phyloP scores from a whole-genome alignment of 2,329 filamentous ascomycete species.

The Arthrobotrys iridis region DNA sequence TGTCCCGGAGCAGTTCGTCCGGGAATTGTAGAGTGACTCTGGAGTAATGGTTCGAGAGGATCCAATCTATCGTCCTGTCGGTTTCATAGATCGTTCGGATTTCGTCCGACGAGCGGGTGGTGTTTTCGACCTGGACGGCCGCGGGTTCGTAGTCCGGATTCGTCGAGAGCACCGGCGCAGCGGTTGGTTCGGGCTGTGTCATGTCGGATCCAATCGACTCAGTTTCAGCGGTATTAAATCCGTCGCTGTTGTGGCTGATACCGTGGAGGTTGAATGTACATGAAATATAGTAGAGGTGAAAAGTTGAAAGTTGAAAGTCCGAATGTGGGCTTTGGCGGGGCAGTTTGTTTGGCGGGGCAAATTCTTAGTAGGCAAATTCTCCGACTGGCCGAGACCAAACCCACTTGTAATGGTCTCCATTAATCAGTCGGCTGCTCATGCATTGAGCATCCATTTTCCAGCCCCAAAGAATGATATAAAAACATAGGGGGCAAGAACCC shows the following conservation, averaged over 20 bases:
- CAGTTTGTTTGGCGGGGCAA: constrained; percentile 33
- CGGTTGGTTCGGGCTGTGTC: constrained; percentile 46
- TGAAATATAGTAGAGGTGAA: not conserved
- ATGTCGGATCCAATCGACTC: constrained; percentile 8
- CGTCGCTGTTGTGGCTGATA: not conserved
- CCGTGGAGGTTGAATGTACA: too few species aligned
- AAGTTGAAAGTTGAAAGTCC: not conserved
- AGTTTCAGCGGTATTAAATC: not conserved
- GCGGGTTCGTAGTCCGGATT: constrained; percentile 45
- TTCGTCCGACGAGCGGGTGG: constrained; percentile 71
- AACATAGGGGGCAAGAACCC: not conserved
- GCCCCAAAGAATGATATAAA: not conserved
- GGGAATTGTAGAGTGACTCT: constrained; percentile 94
- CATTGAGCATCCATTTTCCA: too few species aligned
- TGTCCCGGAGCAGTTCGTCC: constrained; percentile 88
- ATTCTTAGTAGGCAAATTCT: constrained; percentile 28
- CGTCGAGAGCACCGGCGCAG: constrained; percentile 37
- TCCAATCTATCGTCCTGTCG: constrained; percentile 77
- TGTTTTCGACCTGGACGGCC: constrained; percentile 17
- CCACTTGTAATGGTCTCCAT: not conserved
- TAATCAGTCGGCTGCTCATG: too few species aligned
- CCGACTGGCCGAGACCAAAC: constrained; percentile 10
- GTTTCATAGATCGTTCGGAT: constrained; percentile 85
- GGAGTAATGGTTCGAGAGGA: constrained; percentile 75
- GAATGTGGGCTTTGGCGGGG: constrained; percentile 28